These are phyloP conservation scores for Solanum medicagineum DNA, from an alignment of 257 asterid species.

Conservation along the genomic window DNA sequence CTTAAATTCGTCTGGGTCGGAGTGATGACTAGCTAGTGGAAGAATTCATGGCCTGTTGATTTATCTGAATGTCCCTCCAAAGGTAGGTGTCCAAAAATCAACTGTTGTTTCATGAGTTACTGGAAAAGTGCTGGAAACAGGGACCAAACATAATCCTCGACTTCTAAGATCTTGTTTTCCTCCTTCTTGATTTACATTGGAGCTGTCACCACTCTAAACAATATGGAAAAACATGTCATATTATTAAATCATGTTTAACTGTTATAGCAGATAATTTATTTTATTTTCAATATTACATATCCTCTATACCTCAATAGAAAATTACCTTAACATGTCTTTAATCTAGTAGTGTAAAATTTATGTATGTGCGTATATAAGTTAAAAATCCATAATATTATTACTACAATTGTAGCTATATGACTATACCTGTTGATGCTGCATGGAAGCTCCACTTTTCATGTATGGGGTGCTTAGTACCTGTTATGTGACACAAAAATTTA, in stretches of 20 bases:
- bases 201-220: conserved; percentile 18
- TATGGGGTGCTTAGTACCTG: conserved; percentile 72
- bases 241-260: no score
- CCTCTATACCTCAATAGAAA: no score
- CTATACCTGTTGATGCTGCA: conserved; percentile 49
- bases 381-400: no score
- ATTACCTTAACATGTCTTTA: no score
- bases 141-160: conserved; percentile 82
- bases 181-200: conserved; percentile 42
- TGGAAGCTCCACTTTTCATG: conserved; percentile 74
- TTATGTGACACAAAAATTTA: background rate
- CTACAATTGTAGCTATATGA: no score
- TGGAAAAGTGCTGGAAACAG: conserved; percentile 80
- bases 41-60: background rate
- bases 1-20: background rate
- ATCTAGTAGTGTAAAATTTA: no score
- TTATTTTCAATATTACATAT: no score
- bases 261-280: no score
- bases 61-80: conserved; percentile 75
- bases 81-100: conserved; percentile 86
- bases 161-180: conserved; percentile 66
- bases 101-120: conserved; percentile 65
- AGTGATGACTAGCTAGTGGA: background rate
- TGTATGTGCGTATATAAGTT: no score
- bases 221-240: background rate